Base-by-base conservation (phyloP, 78 protist species). In the Dictyostelium capitatum region DNA sequence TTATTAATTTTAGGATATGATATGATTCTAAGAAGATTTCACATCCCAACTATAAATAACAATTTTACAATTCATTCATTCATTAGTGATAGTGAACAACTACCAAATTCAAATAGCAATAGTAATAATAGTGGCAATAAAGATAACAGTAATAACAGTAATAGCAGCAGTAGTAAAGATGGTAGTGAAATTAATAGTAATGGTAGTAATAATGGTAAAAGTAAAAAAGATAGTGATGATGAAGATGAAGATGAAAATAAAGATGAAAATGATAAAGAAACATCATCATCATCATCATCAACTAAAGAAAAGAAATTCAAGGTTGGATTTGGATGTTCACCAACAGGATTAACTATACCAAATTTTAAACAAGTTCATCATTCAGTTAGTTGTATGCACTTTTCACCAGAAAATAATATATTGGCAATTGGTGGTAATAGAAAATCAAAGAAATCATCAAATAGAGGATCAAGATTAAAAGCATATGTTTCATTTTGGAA, bases 391-490 rank as follows among this genome's bases (percentile, higher is more conserved):
- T 87, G 93, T 41, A 77, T 87, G 77, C 67, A 77, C 11, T 87
- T 59, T 43, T 70, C 67, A 23, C 80, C 70, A 6, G 48, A 41
- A 17, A 56, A 69, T 19, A 82, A 87, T 77, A 77, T 87, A 23
- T 65, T 87, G 79, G 93, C 93, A 0, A 64, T 87, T 51, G 93
- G 93, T 65, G 93, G 93, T 17, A 87, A 74, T 48, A 57, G 93
- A 30, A 74, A 65, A 59, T 84, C 82, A 56, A 72, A 70, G 47
- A 67, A 67, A 67, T 72, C 47, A 59, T 23, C 89, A 7, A 43
- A 57, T 8, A 28, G 79, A 43, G 82, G 82, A 0, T 25, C 56
- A 15, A 51, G 50, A 8, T 23, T 77, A 17, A 74, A 87, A 48
- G 83, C 84, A 28, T 87, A 41, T 64, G 93, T 87, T 12, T 77